Evolutionary conservation across 495 filamentous ascomycete genomes (phyloP).

Genomic region (Daldinia caldariorum): DNA sequence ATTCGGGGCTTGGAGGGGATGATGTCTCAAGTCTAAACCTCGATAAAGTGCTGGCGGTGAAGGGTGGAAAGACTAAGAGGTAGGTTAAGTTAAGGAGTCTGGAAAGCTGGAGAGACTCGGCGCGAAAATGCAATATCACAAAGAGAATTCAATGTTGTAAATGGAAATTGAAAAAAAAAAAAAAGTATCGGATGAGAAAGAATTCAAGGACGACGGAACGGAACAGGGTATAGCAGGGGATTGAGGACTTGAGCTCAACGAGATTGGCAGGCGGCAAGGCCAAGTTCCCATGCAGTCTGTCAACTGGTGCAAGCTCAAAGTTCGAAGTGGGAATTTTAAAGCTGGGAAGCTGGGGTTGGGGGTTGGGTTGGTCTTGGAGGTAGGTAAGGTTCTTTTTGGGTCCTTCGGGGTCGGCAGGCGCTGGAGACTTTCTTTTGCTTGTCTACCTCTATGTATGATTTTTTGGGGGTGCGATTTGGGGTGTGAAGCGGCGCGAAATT

Average conservation of each 20-base stretch:
- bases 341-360: conserved; percentile 5
- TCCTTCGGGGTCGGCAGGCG: conserved; percentile 18
- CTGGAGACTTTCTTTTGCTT: conserved; percentile 12
- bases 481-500: conserved; percentile 13
- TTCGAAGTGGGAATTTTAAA: conserved; percentile 1
- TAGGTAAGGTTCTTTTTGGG: no score
- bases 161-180: conserved; percentile 21
- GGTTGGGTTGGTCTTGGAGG: conserved; percentile 14
- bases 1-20: conserved; percentile 18
- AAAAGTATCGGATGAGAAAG: conserved; percentile 34
- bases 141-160: conserved; percentile 39
- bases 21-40: conserved; percentile 41
- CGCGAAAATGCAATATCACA: conserved; percentile 35
- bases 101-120: conserved; percentile 21
- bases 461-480: conserved; percentile 9
- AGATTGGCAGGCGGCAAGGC: conserved; percentile 23
- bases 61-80: conserved; percentile 27
- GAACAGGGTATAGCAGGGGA: conserved; percentile 1
- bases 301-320: conserved; percentile 11
- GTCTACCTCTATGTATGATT: no score
- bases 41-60: conserved; percentile 36
- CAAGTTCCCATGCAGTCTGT: conserved; percentile 6
- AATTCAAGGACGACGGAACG: conserved; percentile 23
- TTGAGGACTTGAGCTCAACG: conserved; percentile 13
- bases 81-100: conserved; percentile 14